Evolutionary conservation across 441 rosid genomes (phyloP).

Genomic region (Gossypium gossypioides): DNA sequence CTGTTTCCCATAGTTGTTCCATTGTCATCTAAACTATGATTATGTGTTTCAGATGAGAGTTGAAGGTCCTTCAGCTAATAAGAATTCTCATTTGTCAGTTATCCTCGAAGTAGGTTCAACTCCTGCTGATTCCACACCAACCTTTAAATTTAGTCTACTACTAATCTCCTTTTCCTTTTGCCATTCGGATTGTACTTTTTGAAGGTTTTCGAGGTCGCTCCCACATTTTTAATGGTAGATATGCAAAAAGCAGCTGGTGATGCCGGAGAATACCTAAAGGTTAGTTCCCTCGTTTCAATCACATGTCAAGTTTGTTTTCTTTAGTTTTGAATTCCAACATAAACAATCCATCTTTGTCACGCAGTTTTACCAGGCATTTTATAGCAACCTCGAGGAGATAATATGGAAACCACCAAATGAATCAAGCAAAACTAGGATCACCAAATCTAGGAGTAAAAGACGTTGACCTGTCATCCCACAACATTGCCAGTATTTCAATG

Average conservation of each 20-base stretch:
- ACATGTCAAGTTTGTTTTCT: neutral
- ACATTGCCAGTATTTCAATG: neutral
- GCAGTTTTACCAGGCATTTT: slow-evolving; percentile 85
- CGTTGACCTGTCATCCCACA: slow-evolving; percentile 26
- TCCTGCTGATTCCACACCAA: neutral
- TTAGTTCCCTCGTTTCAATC: slow-evolving; percentile 16
- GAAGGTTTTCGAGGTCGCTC: slow-evolving; percentile 88
- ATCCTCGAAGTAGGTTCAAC: slow-evolving; percentile 57
- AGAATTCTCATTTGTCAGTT: slow-evolving; percentile 61
- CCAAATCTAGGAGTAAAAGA: slow-evolving; percentile 54
- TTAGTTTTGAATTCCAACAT: neutral
- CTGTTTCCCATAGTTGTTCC: neutral
- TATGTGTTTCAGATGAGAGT: slow-evolving; percentile 68
- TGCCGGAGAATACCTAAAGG: slow-evolving; percentile 68
- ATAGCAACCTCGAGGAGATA: slow-evolving; percentile 76
- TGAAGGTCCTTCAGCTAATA: slow-evolving; percentile 68
- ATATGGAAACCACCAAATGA: slow-evolving; percentile 77
- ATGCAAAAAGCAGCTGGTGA: slow-evolving; percentile 78
- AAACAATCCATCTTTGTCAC: neutral
- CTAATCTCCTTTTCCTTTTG: neutral
- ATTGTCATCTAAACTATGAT: neutral
- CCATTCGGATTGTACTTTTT: neutral
- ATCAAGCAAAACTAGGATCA: slow-evolving; percentile 43
- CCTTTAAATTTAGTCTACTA: neutral
- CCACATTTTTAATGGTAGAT: slow-evolving; percentile 77